phyloP scores from a whole-genome alignment of 75 land plant genomes.

The Selaginella moellendorffii region DNA sequence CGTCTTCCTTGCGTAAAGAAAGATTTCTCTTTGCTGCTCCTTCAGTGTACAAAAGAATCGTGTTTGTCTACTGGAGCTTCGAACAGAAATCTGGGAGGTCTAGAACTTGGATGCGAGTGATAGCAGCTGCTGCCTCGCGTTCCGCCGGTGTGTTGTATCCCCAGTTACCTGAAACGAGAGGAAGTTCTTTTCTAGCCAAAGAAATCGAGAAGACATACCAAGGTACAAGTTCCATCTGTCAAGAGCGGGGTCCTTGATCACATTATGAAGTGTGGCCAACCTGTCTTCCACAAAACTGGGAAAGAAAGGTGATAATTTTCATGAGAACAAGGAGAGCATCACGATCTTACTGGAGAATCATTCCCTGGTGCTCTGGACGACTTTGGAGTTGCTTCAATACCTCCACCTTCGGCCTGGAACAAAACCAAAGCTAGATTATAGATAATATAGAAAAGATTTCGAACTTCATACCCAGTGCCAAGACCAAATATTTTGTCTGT shows the following conservation, averaged over 20 bases:
- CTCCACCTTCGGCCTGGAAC: conserved; percentile 73
- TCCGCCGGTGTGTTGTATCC: conserved; percentile 89
- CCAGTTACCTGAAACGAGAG: conserved; percentile 87
- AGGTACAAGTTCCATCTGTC: conserved; percentile 85
- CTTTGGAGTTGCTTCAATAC: conserved; percentile 77
- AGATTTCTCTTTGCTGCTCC: no score
- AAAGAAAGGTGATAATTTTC: not conserved
- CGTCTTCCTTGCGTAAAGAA: no score
- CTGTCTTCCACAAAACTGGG: conserved; percentile 96
- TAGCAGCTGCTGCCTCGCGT: conserved; percentile 49
- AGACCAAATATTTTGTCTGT: conserved; percentile 80
- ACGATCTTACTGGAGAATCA: conserved; percentile 70
- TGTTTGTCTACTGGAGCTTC: conserved; percentile 46
- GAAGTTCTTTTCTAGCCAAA: no score
- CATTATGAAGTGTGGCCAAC: conserved; percentile 82
- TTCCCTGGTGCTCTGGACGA: conserved; percentile 49
- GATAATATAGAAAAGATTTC: no score
- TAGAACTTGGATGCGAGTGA: conserved; percentile 53
- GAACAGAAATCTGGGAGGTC: conserved; percentile 71
- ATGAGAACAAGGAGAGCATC: not conserved
- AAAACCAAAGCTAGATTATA: no score
- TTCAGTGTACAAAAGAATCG: not conserved
- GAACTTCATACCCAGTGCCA: conserved; percentile 94
- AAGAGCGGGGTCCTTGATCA: conserved; percentile 75
- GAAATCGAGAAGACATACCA: no score